Percentiles rank a stretch among this genome's conserved stretches.
Conservation (phyloP, 371 early-diverging fungal genomes). For the Mucor velutinosus region DNA sequence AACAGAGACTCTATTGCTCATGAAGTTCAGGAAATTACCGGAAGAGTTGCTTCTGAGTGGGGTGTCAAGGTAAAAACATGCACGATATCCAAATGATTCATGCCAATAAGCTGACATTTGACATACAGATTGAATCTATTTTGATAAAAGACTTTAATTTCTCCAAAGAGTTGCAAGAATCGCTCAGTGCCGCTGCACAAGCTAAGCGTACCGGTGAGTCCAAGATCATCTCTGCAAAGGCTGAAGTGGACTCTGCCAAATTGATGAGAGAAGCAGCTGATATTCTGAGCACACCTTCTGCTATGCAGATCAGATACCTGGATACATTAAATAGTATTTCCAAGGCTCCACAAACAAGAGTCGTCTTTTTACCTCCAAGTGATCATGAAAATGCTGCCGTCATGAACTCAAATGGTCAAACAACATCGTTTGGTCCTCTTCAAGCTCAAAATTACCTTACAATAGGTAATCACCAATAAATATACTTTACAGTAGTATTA, state of each 20-base stretch:
- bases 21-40: constrained; percentile 81
- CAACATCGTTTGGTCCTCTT: constrained; percentile 16
- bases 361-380: constrained; percentile 14
- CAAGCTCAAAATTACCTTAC: constrained; percentile 11
- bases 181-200: constrained; percentile 89
- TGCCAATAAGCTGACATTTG: not conserved
- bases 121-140: constrained; percentile 65
- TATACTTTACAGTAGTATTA: not conserved
- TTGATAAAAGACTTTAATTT: constrained; percentile 88
- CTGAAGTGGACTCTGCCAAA: constrained; percentile 92
- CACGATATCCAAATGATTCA: not conserved
- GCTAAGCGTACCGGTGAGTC: constrained; percentile 87
- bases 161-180: constrained; percentile 77
- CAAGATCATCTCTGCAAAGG: constrained; percentile 88
- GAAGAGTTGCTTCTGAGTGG: constrained; percentile 70
- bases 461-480: not conserved
- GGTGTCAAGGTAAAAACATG: constrained; percentile 70
- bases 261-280: constrained; percentile 92
- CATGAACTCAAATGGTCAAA: not conserved
- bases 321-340: constrained; percentile 67
- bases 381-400: constrained; percentile 1
- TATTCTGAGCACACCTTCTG: constrained; percentile 70
- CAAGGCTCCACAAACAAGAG: constrained; percentile 9
- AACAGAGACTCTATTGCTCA: constrained; percentile 85
- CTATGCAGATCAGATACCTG: constrained; percentile 88